Evolutionary conservation across 208 protist genomes (phyloP), one percentile per base, ranked within the genome.

Genomic region (Blechomonas ayalai): DNA sequence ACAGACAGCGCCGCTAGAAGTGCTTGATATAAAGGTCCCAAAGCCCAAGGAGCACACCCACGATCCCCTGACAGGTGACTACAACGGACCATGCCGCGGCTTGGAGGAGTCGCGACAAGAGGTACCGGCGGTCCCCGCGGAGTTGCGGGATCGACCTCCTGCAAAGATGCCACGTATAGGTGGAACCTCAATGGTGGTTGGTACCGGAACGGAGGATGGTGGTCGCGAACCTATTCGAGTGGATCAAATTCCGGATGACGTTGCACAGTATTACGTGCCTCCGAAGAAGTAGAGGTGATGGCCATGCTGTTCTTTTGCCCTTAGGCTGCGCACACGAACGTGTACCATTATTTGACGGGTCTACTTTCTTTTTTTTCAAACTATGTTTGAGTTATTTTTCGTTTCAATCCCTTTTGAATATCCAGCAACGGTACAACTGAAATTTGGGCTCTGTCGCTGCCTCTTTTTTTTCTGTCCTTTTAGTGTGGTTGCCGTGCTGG

Each of bases 41-140:
- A 49, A 73, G 41, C 73, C 72, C 12, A 77, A 73, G 49, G 37
- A 53, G 4, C 50, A 54, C n/a, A 68, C 64, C 35, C 59, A 68
- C 50, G 59, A 89, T 39, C 73, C 78, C 3, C 53, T 94, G 35
- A 85, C 67, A 0, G 73, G 76, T 7, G 41, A 53, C 47, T 68
- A 70, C 4, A 53, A 67, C 26, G 79, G 79, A 5, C 85, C 85
- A 33, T 94, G 85, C 61, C 61, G 70, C 19, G 79, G 64, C 33
- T 64, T 88, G 5, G 85, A 88, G 53, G 81, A 94, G 53, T 81
- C 78, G 36, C 86, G 87, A 61, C 73, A 90, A 36, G 56, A 57
- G 20, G 72, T 75, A n/a, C 73, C 79, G 24, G 40, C 63, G 18
- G 76, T 90, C 39, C 85, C 85, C 3, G 56, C 73, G 29, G 71